phyloP scores from a whole-genome alignment of 2,329 filamentous ascomycete genomes.

The Epichloe scottii region DNA sequence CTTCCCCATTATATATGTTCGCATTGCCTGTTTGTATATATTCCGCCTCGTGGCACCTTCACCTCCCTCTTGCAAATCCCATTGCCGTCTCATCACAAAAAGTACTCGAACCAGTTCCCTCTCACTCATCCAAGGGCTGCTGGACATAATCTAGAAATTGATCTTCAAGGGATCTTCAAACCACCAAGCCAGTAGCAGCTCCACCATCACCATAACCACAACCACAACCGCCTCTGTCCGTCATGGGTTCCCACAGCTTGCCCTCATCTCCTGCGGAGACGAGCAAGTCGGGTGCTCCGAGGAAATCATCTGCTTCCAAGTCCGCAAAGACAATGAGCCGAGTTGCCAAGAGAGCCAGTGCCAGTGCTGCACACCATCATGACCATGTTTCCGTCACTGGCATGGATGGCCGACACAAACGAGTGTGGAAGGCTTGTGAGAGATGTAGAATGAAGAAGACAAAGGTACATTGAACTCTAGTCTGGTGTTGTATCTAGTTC shows the following conservation, averaged over 20 bases:
- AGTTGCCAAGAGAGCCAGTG: slow-evolving; percentile 36
- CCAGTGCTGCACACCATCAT: slow-evolving; percentile 24
- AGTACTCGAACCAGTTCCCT: too few species aligned
- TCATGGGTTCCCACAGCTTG: slow-evolving; percentile 35
- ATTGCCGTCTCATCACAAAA: neutral
- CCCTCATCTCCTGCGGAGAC: slow-evolving; percentile 42
- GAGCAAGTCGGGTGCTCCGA: slow-evolving; percentile 22
- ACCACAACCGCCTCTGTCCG: neutral
- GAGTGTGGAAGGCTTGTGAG: slow-evolving; percentile 56
- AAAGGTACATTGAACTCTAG: slow-evolving; percentile 32
- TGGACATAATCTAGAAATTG: too few species aligned
- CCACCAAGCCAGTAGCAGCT: too few species aligned
- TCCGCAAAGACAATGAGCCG: slow-evolving; percentile 38
- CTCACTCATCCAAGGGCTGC: too few species aligned
- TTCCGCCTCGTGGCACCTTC: neutral
- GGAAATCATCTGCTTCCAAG: slow-evolving; percentile 31
- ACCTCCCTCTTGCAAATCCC: neutral
- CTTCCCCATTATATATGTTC: neutral
- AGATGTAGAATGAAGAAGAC: slow-evolving; percentile 59
- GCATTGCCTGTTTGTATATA: neutral
- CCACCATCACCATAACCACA: neutral
- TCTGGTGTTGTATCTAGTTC: too few species aligned
- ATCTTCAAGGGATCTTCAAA: too few species aligned
- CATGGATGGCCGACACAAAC: slow-evolving; percentile 46
- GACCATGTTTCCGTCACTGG: slow-evolving; percentile 21